These are phyloP conservation scores for Podaxis sp. DNA, from an alignment of 768 basidiomycete genomes.

Conservation along the genomic window DNA sequence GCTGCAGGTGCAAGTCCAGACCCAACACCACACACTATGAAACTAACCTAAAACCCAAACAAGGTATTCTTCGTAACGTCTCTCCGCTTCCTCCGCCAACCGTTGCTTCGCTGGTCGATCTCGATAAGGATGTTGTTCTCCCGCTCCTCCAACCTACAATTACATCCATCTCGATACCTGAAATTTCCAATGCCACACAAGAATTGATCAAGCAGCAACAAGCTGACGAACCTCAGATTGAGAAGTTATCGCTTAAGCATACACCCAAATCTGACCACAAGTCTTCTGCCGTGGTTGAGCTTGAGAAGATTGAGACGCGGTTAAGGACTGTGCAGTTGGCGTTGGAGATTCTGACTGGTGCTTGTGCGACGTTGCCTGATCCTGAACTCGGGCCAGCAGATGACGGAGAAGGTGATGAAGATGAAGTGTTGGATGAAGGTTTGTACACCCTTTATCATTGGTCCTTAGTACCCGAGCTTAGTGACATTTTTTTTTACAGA, in stretches of 20 bases:
- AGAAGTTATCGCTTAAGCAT: conserved; percentile 57
- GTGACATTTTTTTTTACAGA: conserved; percentile 4
- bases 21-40: neutral
- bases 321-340: conserved; percentile 75
- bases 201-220: conserved; percentile 49
- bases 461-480: neutral
- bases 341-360: conserved; percentile 84
- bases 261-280: conserved; percentile 76
- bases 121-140: conserved; percentile 68
- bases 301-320: conserved; percentile 68
- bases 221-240: conserved; percentile 44
- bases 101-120: conserved; percentile 53
- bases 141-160: conserved; percentile 69
- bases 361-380: conserved; percentile 86
- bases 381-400: conserved; percentile 42
- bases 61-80: conserved; percentile 76
- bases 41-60: neutral
- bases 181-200: conserved; percentile 44
- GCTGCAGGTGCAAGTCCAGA: conserved; percentile 48
- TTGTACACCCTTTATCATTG: neutral
- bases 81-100: conserved; percentile 72
- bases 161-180: conserved; percentile 50
- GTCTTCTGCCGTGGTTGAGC: conserved; percentile 58
- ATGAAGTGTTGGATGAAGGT: conserved; percentile 31
- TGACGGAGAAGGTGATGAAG: conserved; percentile 33